phyloP scores from a whole-genome alignment of 345 rosid genomes.

The Eucalyptus guilfoylei region DNA sequence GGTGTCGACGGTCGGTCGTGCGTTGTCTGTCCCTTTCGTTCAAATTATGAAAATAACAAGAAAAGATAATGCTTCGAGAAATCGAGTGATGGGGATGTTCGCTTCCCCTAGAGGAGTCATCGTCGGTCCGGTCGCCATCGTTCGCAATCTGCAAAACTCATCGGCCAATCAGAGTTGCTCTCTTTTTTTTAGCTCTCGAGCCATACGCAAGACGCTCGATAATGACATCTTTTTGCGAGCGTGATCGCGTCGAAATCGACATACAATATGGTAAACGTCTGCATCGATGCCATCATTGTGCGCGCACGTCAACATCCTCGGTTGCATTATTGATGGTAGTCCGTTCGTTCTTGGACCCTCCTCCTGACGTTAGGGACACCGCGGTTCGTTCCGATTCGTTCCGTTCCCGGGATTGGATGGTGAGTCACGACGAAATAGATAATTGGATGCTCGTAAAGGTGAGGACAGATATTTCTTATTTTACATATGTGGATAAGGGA shows the following conservation, averaged over 20 bases:
- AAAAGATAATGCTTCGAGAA: background rate
- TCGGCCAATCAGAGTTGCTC: accelerated
- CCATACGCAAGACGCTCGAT: background rate
- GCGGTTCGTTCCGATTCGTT: background rate
- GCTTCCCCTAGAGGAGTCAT: background rate
- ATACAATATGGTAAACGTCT: background rate
- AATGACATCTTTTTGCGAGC: background rate
- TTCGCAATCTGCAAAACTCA: background rate
- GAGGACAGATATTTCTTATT: background rate
- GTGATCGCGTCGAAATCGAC: background rate
- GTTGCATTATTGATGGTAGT: background rate
- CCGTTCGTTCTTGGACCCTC: background rate
- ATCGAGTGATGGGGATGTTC: background rate
- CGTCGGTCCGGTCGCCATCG: background rate
- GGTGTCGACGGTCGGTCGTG: background rate
- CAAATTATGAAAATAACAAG: background rate
- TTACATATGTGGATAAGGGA: background rate
- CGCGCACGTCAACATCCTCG: background rate
- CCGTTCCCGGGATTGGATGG: background rate
- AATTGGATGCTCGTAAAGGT: background rate
- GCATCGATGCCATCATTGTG: background rate
- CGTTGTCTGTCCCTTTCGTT: background rate
- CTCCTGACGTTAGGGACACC: background rate
- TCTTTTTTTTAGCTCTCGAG: background rate
- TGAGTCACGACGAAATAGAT: background rate